Evolutionary conservation across 352 stramenopile genomes (phyloP).

Genomic region (Aphanomyces invadans): DNA sequence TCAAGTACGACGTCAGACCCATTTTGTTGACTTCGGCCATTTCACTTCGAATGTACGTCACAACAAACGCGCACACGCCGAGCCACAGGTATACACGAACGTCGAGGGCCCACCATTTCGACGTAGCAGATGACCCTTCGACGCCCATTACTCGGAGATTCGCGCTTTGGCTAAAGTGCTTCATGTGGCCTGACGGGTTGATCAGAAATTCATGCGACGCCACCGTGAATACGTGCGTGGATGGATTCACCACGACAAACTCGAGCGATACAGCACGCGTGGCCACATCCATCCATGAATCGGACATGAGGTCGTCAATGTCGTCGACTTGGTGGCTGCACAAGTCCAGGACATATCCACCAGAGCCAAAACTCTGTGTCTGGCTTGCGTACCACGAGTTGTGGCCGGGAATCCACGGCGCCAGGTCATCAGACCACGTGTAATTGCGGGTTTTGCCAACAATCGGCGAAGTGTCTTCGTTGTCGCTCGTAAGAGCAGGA

Average conservation of each 20-base stretch:
- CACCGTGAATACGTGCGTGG: conserved; percentile 85
- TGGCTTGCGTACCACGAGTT: conserved; percentile 46
- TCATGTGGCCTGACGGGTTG: conserved; percentile 68
- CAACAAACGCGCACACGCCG: conserved; percentile 56
- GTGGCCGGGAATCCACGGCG: conserved; percentile 29
- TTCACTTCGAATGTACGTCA: conserved; percentile 76
- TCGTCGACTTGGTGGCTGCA: conserved; percentile 44
- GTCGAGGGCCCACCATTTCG: conserved; percentile 33
- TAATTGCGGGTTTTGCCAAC: conserved; percentile 43
- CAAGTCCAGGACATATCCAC: conserved; percentile 69
- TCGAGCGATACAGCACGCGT: conserved; percentile 78
- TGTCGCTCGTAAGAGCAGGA: conserved; percentile 47
- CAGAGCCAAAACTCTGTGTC: conserved; percentile 46
- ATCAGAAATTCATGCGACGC: conserved; percentile 78
- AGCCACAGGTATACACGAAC: conserved; percentile 61
- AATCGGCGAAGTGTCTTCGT: conserved; percentile 46
- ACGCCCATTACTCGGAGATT: conserved; percentile 72
- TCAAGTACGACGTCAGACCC: conserved; percentile 61
- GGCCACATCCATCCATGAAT: conserved; percentile 66
- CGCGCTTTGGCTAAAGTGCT: conserved; percentile 74
- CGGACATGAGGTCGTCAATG: conserved; percentile 50
- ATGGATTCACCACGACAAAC: conserved; percentile 81
- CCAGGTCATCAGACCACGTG: conserved; percentile 56
- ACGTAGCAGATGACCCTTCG: conserved; percentile 33
- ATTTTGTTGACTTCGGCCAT: conserved; percentile 70